Conservation (phyloP, 345 rosid genomes). For the Jatropha curcas region DNA sequence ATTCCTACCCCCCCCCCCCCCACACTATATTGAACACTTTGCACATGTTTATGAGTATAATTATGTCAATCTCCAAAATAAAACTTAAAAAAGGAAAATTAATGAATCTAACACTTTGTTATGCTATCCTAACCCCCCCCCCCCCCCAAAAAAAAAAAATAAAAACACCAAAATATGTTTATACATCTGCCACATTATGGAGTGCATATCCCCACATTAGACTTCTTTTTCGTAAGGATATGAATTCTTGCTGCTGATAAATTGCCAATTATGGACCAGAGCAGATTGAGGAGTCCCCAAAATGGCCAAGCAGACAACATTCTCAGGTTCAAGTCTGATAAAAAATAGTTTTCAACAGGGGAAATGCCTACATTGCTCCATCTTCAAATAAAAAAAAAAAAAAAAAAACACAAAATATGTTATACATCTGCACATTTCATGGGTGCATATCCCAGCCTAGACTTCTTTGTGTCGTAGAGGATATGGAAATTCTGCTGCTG, state of each 20-base stretch:
- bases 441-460: conserved; percentile 80
- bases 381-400: conserved; percentile 66
- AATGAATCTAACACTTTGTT: too few relatives aligned
- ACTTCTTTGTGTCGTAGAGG: conserved; percentile 67
- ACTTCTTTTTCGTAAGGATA: conserved; percentile 71
- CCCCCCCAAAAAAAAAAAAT: too few relatives aligned
- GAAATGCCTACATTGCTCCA: conserved; percentile 86
- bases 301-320: conserved; percentile 78
- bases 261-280: conserved; percentile 82
- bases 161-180: conserved; percentile 17
- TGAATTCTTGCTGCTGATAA: conserved; percentile 93
- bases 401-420: conserved; percentile 15
- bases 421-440: conserved; percentile 66
- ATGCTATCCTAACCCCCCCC: too few relatives aligned
- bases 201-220: conserved; percentile 81
- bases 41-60: too few relatives aligned
- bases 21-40: too few relatives aligned
- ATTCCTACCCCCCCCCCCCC: conserved; percentile 4
- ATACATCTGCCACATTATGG: conserved; percentile 67
- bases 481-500: conserved; percentile 90
- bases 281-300: conserved; percentile 76
- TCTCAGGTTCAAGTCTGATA: conserved; percentile 53
- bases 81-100: too few relatives aligned
- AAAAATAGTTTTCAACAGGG: conserved; percentile 84
- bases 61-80: too few relatives aligned